These are phyloP conservation scores for Alliaria petiolata DNA, from an alignment of 345 rosid genomes.

Conservation along the genomic window DNA sequence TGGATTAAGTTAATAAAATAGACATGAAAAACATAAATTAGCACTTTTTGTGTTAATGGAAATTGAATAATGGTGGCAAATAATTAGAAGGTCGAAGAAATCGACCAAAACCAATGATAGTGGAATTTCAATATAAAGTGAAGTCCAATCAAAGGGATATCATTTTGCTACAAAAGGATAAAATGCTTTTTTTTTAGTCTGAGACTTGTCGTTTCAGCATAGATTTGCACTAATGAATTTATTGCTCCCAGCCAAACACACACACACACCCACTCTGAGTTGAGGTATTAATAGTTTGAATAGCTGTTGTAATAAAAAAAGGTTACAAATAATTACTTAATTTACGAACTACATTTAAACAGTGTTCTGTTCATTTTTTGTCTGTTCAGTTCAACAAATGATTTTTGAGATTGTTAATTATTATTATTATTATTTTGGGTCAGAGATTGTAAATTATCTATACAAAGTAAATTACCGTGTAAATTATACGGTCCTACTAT, in stretches of 20 bases:
- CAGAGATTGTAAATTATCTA: neutral
- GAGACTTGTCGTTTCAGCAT: slow-evolving; percentile 15
- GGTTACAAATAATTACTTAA: no score
- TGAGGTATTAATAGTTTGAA: neutral
- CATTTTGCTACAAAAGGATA: slow-evolving; percentile 20
- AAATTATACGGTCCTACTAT: neutral
- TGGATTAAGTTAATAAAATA: no score
- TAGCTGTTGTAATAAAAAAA: neutral
- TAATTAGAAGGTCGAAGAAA: slow-evolving; percentile 22
- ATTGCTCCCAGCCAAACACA: neutral
- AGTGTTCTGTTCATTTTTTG: neutral
- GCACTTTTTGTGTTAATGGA: neutral
- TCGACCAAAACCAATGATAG: slow-evolving; percentile 20
- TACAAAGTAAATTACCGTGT: neutral
- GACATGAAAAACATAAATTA: neutral
- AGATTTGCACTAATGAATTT: slow-evolving; percentile 4
- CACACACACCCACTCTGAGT: neutral
- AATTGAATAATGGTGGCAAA: slow-evolving; percentile 2
- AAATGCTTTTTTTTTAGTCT: slow-evolving; percentile 18
- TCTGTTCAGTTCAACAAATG: neutral
- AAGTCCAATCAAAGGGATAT: slow-evolving; percentile 32
- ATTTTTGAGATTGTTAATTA: no score
- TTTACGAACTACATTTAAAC: no score
- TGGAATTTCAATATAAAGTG: slow-evolving; percentile 23
- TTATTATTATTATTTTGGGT: no score